Evolutionary conservation across 345 rosid genomes (phyloP).

Genomic region (Psidium friedrichsthalianum): DNA sequence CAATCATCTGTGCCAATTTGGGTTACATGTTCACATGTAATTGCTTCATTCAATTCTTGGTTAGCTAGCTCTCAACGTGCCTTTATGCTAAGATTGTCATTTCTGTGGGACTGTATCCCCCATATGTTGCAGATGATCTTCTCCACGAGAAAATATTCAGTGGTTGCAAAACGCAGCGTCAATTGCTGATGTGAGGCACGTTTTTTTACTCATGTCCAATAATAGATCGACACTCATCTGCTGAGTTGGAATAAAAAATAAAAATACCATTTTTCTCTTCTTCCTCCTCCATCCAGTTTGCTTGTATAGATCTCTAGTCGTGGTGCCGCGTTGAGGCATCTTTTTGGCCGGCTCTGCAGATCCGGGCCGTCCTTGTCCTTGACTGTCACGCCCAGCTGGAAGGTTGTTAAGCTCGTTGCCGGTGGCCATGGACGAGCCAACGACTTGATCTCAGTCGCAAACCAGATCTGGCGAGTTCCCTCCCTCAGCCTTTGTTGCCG

Average conservation of each 20-base stretch:
- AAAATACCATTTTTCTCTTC: accelerated
- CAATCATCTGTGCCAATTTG: neutral
- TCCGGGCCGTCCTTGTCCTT: neutral
- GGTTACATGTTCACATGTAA: neutral
- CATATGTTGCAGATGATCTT: neutral
- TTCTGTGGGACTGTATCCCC: neutral
- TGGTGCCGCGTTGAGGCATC: neutral
- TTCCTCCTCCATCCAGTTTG: neutral
- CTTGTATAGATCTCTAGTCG: neutral
- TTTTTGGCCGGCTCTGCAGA: neutral
- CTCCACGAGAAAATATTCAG: neutral
- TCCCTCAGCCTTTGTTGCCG: neutral
- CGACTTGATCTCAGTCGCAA: neutral
- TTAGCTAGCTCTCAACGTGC: neutral
- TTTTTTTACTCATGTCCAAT: neutral
- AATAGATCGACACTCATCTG: neutral
- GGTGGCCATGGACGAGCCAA: neutral
- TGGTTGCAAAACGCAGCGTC: neutral
- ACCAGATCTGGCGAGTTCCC: neutral
- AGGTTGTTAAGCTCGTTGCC: neutral
- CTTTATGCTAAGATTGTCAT: neutral
- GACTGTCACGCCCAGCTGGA: neutral
- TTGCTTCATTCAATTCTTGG: neutral
- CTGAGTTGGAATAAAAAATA: neutral
- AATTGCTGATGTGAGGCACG: neutral